Conservation (phyloP, 768 basidiomycete species). For the Rhodotorula taiwanensis region DNA sequence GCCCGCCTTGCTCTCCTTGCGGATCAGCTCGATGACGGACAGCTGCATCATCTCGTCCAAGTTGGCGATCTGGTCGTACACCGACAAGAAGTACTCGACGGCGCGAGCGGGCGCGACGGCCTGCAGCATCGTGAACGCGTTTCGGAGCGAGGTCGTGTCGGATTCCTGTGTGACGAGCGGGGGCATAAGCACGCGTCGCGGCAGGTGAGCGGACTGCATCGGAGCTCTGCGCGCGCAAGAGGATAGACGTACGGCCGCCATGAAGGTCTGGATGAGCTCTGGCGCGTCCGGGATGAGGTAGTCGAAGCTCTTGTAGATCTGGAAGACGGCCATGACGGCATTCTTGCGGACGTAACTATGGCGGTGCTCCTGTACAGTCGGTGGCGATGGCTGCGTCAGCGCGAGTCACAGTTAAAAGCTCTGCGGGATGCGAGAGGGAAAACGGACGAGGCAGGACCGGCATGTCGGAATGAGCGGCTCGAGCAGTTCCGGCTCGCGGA, state of each 20-base stretch:
- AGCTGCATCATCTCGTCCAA: conserved; percentile 93
- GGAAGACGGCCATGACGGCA: conserved; percentile 90
- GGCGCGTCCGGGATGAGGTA: conserved; percentile 92
- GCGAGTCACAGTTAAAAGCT: no score
- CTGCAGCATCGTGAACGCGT: conserved; percentile 91
- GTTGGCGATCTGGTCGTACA: conserved; percentile 71
- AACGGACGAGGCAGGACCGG: conserved; percentile 66
- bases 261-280: conserved; percentile 91
- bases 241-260: conserved; percentile 57
- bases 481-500: conserved; percentile 82
- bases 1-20: conserved; percentile 69
- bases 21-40: conserved; percentile 86
- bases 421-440: no score
- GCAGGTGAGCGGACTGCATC: not conserved
- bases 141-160: conserved; percentile 92
- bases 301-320: conserved; percentile 90
- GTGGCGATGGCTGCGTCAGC: no score
- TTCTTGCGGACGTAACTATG: conserved; percentile 98
- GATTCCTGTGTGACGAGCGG: conserved; percentile 53
- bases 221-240: no score
- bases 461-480: conserved; percentile 93
- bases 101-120: conserved; percentile 72
- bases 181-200: not conserved
- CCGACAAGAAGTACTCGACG: conserved; percentile 77
- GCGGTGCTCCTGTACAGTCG: conserved; percentile 64